Percentiles rank a stretch among this genome's conserved stretches.
These are phyloP conservation scores for Circinella umbellata DNA, from an alignment of 371 early-diverging fungal genomes.

Conservation along the genomic window DNA sequence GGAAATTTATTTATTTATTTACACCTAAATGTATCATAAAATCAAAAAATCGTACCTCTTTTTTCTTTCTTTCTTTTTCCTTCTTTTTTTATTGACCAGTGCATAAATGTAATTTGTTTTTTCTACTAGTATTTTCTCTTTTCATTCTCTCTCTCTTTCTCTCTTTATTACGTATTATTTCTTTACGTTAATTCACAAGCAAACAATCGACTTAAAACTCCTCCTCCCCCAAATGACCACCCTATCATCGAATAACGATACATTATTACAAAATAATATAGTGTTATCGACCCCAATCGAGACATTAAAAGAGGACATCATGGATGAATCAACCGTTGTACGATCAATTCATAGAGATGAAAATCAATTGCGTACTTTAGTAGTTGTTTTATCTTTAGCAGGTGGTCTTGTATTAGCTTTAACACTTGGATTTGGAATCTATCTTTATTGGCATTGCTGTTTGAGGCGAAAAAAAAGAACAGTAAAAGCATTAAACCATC, in stretches of 20 bases:
- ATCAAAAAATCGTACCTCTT: no score
- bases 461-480: no score
- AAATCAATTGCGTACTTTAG: constrained; percentile 22
- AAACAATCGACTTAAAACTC: no score
- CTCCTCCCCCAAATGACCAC: no score
- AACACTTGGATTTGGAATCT: constrained; percentile 29
- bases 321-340: constrained; percentile 5
- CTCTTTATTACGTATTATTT: neutral
- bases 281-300: no score
- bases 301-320: neutral
- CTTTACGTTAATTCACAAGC: no score
- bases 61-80: constrained; percentile 1
- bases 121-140: neutral
- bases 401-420: constrained; percentile 30
- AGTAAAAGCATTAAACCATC: neutral
- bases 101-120: constrained; percentile 6
- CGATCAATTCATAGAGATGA: constrained; percentile 25
- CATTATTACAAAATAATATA: neutral
- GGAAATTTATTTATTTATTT: no score
- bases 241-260: no score
- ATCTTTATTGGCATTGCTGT: constrained; percentile 28
- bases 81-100: constrained; percentile 6
- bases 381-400: constrained; percentile 27
- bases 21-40: no score
- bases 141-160: no score